Evolutionary conservation across 192 early-diverging fungal species (phyloP), one percentile per base, ranked within the genome.

Genomic region (Gaertneriomyces sp.): DNA sequence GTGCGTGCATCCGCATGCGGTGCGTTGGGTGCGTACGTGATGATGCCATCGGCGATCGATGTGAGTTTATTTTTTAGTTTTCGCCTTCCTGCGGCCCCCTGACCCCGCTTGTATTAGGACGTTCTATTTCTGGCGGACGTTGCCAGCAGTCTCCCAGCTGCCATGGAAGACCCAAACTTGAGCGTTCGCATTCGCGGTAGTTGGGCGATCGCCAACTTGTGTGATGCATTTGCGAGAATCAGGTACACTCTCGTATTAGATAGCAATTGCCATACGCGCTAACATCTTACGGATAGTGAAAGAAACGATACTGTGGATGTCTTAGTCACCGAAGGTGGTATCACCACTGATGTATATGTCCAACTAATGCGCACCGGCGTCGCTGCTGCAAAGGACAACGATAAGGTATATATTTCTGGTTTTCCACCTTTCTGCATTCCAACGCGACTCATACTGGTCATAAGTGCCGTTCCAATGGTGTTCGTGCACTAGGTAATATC

Each of bases 151-250:
- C 60, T 89, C 3, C 67, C 85, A 4, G 56, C 70, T 7, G 70
- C 83, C 42, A 76, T 79, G n/a, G 58, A 61, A 4, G 87, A 91
- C 66, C 47, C 63, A 6, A 78, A 74, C 20, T 41, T 91, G 39
- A 60, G 76, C 45, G 90, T 92, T 3, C 72, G 87, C 46, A 75
- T 90, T 7, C 71, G 89, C 40, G 86, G 81, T 1, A 87, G 85
- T 62, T 92, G 90, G 90, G 87, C 88, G 0, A 71, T 90, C n/a
- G 90, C 83, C 5, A 90, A 90, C 74, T 58, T 90, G 40, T 79
- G 83, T 40, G 88, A 90, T 69, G 74, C 86, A 0, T 61, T 88
- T 4, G 76, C 85, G 7, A 45, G 78, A 41, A 38, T 80, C 44
- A 76, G 74, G 61, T 72, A 44, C 25, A 33, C 2, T 33, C 25